Conservation (phyloP, 805 yeast species). For the Komagataella phaffii region DNA sequence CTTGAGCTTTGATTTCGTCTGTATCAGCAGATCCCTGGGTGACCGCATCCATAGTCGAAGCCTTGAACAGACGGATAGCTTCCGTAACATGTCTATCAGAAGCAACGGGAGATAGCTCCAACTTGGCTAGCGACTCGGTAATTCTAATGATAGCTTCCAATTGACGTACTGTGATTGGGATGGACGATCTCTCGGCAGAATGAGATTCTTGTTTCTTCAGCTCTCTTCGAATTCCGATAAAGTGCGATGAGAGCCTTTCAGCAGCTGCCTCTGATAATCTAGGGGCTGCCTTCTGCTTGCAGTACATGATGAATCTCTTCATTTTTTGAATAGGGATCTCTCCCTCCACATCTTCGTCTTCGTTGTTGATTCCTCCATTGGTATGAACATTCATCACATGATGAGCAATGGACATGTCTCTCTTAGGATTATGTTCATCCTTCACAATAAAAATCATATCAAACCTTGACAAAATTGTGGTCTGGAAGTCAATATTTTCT, state of each 20-base stretch:
- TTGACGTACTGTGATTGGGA: slow-evolving; percentile 96
- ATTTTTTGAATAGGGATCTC: slow-evolving; percentile 84
- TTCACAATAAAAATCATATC: slow-evolving; percentile 97
- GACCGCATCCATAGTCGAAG: slow-evolving; percentile 92
- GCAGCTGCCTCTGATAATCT: slow-evolving; percentile 80
- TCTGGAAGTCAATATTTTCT: slow-evolving; percentile 95
- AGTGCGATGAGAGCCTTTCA: slow-evolving; percentile 81
- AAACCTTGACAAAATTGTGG: slow-evolving; percentile 91
- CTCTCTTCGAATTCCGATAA: slow-evolving; percentile 77
- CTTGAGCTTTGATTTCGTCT: slow-evolving; percentile 50
- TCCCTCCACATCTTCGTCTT: slow-evolving; percentile 43
- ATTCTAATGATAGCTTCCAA: slow-evolving; percentile 95
- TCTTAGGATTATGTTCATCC: slow-evolving; percentile 79
- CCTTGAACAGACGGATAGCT: slow-evolving; percentile 86
- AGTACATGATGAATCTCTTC: slow-evolving; percentile 87
- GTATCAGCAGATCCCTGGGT: slow-evolving; percentile 39
- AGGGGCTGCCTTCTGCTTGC: slow-evolving; percentile 87
- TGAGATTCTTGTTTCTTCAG: slow-evolving; percentile 71
- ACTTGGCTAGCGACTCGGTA: slow-evolving; percentile 84
- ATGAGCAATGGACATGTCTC: slow-evolving; percentile 83
- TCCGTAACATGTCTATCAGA: slow-evolving; percentile 86
- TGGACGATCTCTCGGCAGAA: slow-evolving; percentile 81
- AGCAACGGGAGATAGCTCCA: slow-evolving; percentile 73
- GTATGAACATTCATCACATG: slow-evolving; percentile 95
- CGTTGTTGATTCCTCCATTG: slow-evolving; percentile 37